These are phyloP conservation scores for Citrus sp. DNA, from an alignment of 345 rosid species.

Conservation along the genomic window DNA sequence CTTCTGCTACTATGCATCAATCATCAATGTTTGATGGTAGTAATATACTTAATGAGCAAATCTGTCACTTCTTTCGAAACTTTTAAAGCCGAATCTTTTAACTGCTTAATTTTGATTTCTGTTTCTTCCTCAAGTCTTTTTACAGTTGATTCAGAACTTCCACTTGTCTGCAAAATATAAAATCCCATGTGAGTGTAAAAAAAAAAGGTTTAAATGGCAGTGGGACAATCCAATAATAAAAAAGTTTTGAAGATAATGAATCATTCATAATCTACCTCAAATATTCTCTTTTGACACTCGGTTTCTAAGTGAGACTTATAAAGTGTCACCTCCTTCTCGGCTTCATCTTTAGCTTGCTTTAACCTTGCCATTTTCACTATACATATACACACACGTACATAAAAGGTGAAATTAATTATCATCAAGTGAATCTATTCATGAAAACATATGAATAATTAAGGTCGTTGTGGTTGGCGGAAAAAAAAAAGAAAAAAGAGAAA, in stretches of 20 bases:
- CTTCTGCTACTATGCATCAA: no score
- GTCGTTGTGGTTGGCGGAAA: no score
- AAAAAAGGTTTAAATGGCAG: no score
- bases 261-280: conserved; percentile 22
- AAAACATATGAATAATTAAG: no score
- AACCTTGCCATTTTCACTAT: conserved; percentile 41
- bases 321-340: conserved; percentile 35
- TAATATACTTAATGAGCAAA: conserved; percentile 36
- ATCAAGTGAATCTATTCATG: no score
- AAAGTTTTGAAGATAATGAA: no score
- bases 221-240: no score
- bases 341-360: conserved; percentile 60
- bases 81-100: conserved; percentile 29
- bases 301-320: conserved; percentile 38
- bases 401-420: no score
- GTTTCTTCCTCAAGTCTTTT: conserved; percentile 43
- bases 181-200: neutral
- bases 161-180: conserved; percentile 27
- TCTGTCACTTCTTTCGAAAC: conserved; percentile 24
- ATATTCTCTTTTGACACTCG: conserved; percentile 30
- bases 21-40: conserved; percentile 22
- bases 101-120: conserved; percentile 22
- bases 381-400: neutral
- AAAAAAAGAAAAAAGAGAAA: no score
- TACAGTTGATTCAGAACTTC: conserved; percentile 33